Percentiles rank a stretch among this genome's conserved stretches.
These are phyloP conservation scores for Simplicillium aogashimaense DNA, from an alignment of 2,329 filamentous ascomycete genomes.

Conservation along the genomic window DNA sequence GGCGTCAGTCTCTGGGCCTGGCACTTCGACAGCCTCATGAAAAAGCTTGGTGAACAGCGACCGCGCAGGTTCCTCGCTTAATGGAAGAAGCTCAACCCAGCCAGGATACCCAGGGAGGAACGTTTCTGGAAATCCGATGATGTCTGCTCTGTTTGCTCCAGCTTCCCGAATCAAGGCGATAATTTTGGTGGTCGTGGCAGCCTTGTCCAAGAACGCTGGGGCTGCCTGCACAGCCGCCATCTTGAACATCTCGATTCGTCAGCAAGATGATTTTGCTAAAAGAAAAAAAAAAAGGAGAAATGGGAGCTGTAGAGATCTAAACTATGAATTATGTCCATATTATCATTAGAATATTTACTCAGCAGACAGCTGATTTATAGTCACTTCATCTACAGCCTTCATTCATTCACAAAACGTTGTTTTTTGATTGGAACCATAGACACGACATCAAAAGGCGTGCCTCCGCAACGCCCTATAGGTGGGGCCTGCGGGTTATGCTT, in stretches of 20 bases:
- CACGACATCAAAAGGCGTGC: too few species aligned
- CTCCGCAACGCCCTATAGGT: too few species aligned
- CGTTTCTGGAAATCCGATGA: slow-evolving; percentile 9
- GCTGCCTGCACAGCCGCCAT: slow-evolving; percentile 9
- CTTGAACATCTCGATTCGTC: slow-evolving; percentile 1
- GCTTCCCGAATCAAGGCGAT: slow-evolving; percentile 9
- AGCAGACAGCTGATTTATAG: too few species aligned
- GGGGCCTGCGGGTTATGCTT: too few species aligned
- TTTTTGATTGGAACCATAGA: too few species aligned
- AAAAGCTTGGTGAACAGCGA: slow-evolving; percentile 7
- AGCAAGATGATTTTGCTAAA: too few species aligned
- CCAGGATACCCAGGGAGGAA: slow-evolving; percentile 9
- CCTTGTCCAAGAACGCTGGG: slow-evolving; percentile 9
- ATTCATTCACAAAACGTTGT: too few species aligned
- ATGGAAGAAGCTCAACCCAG: slow-evolving; percentile 6
- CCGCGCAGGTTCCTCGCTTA: slow-evolving; percentile 2
- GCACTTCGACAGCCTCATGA: slow-evolving; percentile 7
- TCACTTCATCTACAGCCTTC: too few species aligned
- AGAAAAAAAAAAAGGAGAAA: too few species aligned
- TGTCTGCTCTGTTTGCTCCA: slow-evolving; percentile 6
- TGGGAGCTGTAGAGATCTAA: too few species aligned
- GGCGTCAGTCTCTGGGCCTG: slow-evolving; percentile 8
- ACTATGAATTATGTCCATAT: too few species aligned
- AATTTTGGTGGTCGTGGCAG: slow-evolving; percentile 8
- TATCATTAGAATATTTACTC: too few species aligned